phyloP scores from a whole-genome alignment of 495 filamentous ascomycete species.

The Aspergillus leporis region DNA sequence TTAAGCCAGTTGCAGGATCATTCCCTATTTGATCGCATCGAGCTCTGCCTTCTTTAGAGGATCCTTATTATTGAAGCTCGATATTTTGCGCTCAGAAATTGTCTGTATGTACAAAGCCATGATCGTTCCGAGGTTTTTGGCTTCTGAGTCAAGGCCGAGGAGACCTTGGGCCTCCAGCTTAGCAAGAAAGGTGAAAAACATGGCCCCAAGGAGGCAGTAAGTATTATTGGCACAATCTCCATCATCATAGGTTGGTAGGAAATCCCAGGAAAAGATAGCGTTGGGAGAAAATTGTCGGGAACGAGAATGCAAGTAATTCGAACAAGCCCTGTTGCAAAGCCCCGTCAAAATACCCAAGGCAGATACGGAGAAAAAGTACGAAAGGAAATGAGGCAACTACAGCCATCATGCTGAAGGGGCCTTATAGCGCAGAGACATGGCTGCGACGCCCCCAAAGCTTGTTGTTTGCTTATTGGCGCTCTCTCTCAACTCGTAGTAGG shows the following conservation, averaged over 20 bases:
- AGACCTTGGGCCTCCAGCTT: neutral
- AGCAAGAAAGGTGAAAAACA: neutral
- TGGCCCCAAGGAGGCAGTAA: neutral
- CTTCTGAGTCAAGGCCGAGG: neutral
- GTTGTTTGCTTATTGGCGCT: no score
- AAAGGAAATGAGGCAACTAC: no score
- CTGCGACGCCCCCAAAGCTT: no score
- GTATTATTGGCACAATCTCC: neutral
- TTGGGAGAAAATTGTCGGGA: no score
- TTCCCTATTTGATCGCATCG: neutral
- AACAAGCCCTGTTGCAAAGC: no score
- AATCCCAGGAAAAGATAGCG: no score
- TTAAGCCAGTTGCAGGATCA: neutral
- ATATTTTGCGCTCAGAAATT: neutral
- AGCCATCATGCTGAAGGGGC: no score
- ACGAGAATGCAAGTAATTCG: no score
- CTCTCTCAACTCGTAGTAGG: no score
- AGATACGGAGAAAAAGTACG: no score
- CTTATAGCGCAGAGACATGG: no score
- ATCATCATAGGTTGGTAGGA: neutral
- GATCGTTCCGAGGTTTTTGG: neutral
- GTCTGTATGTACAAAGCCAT: neutral
- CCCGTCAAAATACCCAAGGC: no score
- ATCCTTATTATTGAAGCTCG: neutral
- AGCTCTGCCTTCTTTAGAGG: neutral